Evolutionary conservation across 75 land plant species (phyloP).

Genomic region (Picea glauca): DNA sequence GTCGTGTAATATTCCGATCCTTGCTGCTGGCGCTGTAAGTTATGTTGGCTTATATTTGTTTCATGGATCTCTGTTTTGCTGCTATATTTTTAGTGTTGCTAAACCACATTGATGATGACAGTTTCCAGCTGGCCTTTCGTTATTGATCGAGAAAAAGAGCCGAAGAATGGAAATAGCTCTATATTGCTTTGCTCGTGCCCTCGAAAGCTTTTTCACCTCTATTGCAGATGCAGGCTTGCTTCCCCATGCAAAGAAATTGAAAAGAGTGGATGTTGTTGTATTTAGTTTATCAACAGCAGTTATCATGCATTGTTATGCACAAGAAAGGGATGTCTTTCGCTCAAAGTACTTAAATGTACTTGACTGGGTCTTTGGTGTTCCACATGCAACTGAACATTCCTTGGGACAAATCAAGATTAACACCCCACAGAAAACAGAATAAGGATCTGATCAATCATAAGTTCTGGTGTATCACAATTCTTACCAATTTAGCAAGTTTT

Average conservation of each 20-base stretch:
- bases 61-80: not conserved
- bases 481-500: too few species aligned
- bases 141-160: conserved; percentile 89
- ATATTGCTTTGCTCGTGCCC: conserved; percentile 85
- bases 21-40: conserved; percentile 74
- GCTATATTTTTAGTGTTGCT: not conserved
- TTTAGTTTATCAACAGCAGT: conserved; percentile 92
- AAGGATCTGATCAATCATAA: not conserved
- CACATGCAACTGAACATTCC: conserved; percentile 18
- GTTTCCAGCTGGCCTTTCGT: conserved; percentile 85
- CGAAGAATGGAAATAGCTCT: conserved; percentile 91
- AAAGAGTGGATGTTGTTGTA: conserved; percentile 71
- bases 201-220: conserved; percentile 90
- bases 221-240: conserved; percentile 58
- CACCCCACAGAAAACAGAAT: not conserved
- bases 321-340: conserved; percentile 91
- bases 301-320: conserved; percentile 98
- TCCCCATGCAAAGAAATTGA: conserved; percentile 46
- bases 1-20: conserved; percentile 59
- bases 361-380: conserved; percentile 98
- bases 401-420: not conserved
- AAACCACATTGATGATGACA: conserved; percentile 24
- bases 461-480: not conserved
- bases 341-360: conserved; percentile 94
- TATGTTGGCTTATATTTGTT: conserved; percentile 16